Evolutionary conservation across 1,284 basidiomycete species (phyloP).

Genomic region (Trichosporon sp.): DNA sequence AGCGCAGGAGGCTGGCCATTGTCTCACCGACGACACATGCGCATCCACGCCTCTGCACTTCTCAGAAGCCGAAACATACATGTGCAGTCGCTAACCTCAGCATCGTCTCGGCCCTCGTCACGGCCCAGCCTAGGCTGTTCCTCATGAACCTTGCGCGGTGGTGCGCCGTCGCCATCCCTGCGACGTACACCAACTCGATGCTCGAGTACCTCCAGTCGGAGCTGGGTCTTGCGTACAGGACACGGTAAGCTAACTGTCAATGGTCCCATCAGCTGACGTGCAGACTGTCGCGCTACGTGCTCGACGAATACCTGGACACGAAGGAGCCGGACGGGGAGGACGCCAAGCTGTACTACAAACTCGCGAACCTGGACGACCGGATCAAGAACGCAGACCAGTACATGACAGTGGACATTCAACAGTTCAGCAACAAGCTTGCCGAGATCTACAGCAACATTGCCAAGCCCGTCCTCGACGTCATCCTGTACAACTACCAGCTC

Average conservation of each 20-base stretch:
- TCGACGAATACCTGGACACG: slow-evolving; percentile 73
- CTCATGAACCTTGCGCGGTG: slow-evolving; percentile 83
- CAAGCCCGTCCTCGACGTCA: slow-evolving; percentile 87
- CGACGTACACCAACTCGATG: slow-evolving; percentile 97
- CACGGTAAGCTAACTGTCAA: slow-evolving; percentile 58
- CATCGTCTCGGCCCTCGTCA: slow-evolving; percentile 93
- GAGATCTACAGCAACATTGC: slow-evolving; percentile 93
- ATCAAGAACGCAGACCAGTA: slow-evolving; percentile 86
- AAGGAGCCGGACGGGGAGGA: slow-evolving; percentile 36
- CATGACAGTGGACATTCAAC: slow-evolving; percentile 92
- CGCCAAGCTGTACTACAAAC: slow-evolving; percentile 81
- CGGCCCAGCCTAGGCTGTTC: slow-evolving; percentile 78
- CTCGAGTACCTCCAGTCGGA: slow-evolving; percentile 92
- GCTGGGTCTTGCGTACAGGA: slow-evolving; percentile 87
- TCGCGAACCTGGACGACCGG: slow-evolving; percentile 88
- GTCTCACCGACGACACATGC: background rate
- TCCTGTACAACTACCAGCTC: slow-evolving; percentile 92
- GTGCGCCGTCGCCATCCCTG: slow-evolving; percentile 91
- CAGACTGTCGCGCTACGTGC: slow-evolving; percentile 21
- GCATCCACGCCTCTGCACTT: background rate
- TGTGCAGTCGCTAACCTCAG: slow-evolving; percentile 56
- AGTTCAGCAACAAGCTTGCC: slow-evolving; percentile 86
- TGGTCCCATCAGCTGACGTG: background rate
- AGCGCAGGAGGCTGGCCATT: background rate
- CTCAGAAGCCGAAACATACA: background rate